Percentiles rank a stretch among this genome's conserved stretches.
phyloP scores from a whole-genome alignment of 2,329 filamentous ascomycete species.

The Beauveria australis region DNA sequence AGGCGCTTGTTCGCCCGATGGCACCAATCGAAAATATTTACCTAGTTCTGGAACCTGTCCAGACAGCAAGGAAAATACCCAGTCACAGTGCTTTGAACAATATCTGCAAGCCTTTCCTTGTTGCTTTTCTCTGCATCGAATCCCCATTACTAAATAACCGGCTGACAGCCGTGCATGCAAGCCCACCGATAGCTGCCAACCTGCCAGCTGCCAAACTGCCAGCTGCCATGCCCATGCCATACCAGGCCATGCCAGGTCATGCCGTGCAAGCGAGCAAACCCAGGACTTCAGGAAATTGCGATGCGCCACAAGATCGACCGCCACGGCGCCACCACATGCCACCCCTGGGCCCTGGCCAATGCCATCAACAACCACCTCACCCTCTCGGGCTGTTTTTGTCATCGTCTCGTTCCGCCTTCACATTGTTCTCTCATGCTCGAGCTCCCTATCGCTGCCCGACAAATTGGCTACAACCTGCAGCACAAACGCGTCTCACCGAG shows the following conservation, averaged over 20 bases:
- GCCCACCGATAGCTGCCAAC: background rate
- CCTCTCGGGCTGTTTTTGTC: background rate
- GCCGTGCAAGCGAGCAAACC: background rate
- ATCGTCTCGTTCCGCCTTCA: background rate
- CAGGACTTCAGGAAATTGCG: slow-evolving; percentile 5
- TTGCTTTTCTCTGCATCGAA: background rate
- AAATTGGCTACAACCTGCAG: background rate
- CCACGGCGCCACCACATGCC: background rate
- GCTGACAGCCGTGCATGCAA: background rate
- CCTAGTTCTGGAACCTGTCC: background rate
- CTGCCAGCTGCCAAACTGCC: background rate
- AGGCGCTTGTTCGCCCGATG: background rate
- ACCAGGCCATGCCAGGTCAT: background rate
- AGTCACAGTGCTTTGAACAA: background rate
- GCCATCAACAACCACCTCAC: slow-evolving; percentile 1
- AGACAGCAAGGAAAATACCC: background rate
- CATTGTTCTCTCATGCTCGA: background rate
- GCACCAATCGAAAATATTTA: background rate
- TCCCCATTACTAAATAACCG: background rate
- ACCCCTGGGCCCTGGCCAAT: background rate
- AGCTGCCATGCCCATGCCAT: background rate
- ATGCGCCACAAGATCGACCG: slow-evolving; percentile 11
- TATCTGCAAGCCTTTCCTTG: background rate
- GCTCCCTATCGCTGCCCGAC: background rate
- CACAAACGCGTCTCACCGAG: background rate